Base-by-base conservation (phyloP, 371 early-diverging fungal genomes). In the Circinella minor region DNA sequence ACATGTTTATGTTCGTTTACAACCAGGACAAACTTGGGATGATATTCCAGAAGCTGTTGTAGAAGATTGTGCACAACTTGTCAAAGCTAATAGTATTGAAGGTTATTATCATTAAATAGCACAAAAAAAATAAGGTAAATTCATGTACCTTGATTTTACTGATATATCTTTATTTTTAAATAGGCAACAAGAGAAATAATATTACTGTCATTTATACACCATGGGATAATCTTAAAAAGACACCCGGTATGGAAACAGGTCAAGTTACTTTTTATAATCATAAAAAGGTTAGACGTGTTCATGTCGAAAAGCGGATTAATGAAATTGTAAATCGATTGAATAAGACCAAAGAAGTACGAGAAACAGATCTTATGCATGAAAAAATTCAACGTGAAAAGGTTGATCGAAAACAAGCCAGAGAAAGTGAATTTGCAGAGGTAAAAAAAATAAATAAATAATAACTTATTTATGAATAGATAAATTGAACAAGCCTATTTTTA, bases 71-170 rank as follows among this genome's bases (percentile, higher is more conserved):
- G 99, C 95, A 3, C 99, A 98, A 75, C 86, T 98, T 4, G 93
- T 94, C 65, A 98, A 98, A 81, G 98, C 98, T 27, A 98, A 98
- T 85, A 92, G 92, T 73, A 97, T 96, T 69, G 94, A 95, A 79
- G 95, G 94, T 84, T 57, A 36, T 36, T 7, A 36, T 48, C 27
- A 37, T 17, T 4, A 36, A 7, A 27, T n/a, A n/a, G n/a, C n/a
- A n/a, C n/a, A n/a, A n/a, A n/a, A n/a, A n/a, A n/a, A n/a, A n/a
- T 27, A 27, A 27, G 27, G 27, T 27, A 37, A 66, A 17, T 34
- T 47, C 55, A 36, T 36, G 27, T 63, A n/a, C 17, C 37, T 59
- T 20, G 62, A 20, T 7, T 46, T 46, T 4, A 17, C 38, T 62
- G 5, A 4, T 46, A 5, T 10, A 36, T 46, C 18, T 62, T 51